Evolutionary conservation across 2,329 filamentous ascomycete genomes (phyloP).

Genomic region (Sporothrix phasma): DNA sequence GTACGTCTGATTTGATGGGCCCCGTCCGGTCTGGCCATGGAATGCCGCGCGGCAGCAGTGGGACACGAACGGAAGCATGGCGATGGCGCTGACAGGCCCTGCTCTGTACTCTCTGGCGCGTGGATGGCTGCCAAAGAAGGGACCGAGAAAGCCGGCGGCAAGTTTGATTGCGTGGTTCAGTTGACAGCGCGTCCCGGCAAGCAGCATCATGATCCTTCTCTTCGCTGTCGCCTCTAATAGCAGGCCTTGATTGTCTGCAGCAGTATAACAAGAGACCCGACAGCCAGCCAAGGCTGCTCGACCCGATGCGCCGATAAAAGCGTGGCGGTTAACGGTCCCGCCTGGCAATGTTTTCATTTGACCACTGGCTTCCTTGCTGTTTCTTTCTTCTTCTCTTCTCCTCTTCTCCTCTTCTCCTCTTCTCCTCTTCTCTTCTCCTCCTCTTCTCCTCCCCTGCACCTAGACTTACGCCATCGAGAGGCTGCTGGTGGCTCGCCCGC

Average conservation of each 20-base stretch:
- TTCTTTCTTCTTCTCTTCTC: not conserved
- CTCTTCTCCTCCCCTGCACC: not conserved
- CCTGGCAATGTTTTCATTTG: too few species aligned
- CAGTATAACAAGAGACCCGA: not conserved
- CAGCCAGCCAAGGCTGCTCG: not conserved
- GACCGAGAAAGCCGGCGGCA: not conserved
- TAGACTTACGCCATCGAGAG: not conserved
- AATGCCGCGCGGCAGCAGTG: not conserved
- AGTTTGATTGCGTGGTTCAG: not conserved
- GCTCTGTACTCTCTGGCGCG: not conserved
- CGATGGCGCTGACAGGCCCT: not conserved
- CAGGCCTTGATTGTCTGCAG: not conserved
- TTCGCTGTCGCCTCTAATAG: not conserved
- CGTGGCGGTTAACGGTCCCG: not conserved
- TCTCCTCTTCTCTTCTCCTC: not conserved
- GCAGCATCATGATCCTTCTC: not conserved
- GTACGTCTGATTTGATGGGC: not conserved
- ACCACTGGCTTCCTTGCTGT: too few species aligned
- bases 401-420: not conserved
- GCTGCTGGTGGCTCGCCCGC: conserved; percentile 1
- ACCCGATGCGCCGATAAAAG: not conserved
- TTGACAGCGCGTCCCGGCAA: not conserved
- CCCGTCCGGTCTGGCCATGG: not conserved
- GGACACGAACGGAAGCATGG: too few species aligned
- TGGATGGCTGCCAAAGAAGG: not conserved